phyloP scores from a whole-genome alignment of 2,329 filamentous ascomycete species.

The Diaporthe humulicola region DNA sequence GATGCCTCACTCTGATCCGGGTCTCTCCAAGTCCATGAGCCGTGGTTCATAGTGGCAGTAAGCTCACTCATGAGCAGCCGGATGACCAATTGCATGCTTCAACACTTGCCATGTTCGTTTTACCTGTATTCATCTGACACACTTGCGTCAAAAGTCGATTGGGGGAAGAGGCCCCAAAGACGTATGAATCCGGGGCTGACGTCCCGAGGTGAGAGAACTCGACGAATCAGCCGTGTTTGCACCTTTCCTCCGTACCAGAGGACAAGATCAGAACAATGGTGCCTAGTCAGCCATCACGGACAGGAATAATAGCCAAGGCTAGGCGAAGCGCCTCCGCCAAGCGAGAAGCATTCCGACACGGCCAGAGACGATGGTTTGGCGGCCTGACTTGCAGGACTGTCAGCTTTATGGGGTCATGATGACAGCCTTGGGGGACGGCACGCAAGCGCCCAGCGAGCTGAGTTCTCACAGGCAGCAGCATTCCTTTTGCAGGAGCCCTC shows the following conservation, averaged over 20 bases:
- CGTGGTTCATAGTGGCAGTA: neutral
- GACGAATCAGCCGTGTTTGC: neutral
- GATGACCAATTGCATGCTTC: neutral
- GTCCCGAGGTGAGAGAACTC: too few species aligned
- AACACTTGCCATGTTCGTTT: neutral
- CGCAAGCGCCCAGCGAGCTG: neutral
- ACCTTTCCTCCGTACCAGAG: neutral
- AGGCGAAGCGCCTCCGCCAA: constrained; percentile 1
- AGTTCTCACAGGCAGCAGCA: neutral
- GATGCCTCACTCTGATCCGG: neutral
- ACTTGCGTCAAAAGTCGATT: neutral
- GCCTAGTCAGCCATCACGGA: neutral
- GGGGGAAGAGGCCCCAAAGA: neutral
- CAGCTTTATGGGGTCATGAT: neutral
- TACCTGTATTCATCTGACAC: neutral
- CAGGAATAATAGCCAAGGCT: constrained; percentile 9
- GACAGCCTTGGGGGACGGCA: neutral
- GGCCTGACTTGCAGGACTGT: neutral
- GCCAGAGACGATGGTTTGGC: neutral
- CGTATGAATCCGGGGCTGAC: neutral
- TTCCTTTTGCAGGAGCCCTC: neutral
- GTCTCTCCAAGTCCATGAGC: neutral
- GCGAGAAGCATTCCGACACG: neutral
- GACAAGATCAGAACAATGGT: neutral
- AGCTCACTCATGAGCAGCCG: neutral